These are phyloP conservation scores for Scedosporium minutisporum DNA, from an alignment of 2,329 filamentous ascomycete species.

Conservation along the genomic window DNA sequence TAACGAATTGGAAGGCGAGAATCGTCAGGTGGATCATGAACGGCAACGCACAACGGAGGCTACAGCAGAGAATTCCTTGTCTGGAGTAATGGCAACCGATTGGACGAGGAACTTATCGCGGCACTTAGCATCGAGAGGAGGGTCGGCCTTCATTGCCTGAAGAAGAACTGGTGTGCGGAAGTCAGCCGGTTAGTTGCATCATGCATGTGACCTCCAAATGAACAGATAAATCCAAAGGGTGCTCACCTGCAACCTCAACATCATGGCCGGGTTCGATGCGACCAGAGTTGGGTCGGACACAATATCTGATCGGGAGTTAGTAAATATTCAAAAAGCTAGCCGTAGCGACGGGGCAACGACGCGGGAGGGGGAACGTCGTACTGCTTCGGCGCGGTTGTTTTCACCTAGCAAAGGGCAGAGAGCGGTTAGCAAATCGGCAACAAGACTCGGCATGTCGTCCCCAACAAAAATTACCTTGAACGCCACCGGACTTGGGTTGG, in stretches of 20 bases:
- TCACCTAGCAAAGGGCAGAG: constrained; percentile 55
- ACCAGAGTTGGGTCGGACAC: constrained; percentile 92
- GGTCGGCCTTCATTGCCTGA: constrained; percentile 96
- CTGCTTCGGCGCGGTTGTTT: constrained; percentile 98
- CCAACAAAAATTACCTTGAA: constrained; percentile 49
- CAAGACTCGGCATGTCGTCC: not conserved
- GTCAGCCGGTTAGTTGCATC: constrained; percentile 11
- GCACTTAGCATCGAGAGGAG: constrained; percentile 76
- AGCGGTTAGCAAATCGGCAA: constrained; percentile 16
- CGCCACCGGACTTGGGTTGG: constrained; percentile 51
- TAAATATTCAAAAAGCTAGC: constrained; percentile 6
- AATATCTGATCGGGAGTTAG: constrained; percentile 57
- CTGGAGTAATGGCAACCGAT: constrained; percentile 71
- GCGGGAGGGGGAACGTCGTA: constrained; percentile 39
- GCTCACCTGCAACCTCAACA: constrained; percentile 84
- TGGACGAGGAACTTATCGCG: constrained; percentile 97
- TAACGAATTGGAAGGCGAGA: not conserved
- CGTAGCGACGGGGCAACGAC: not conserved
- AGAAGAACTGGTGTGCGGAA: constrained; percentile 59
- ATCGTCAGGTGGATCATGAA: not conserved
- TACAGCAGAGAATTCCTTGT: constrained; percentile 67
- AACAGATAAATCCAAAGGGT: not conserved
- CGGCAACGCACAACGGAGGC: constrained; percentile 60
- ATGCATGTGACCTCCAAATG: constrained; percentile 10
- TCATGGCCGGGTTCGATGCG: constrained; percentile 83